Conservation (phyloP, 2,329 filamentous ascomycete species). For the Diaporthe ampelina region DNA sequence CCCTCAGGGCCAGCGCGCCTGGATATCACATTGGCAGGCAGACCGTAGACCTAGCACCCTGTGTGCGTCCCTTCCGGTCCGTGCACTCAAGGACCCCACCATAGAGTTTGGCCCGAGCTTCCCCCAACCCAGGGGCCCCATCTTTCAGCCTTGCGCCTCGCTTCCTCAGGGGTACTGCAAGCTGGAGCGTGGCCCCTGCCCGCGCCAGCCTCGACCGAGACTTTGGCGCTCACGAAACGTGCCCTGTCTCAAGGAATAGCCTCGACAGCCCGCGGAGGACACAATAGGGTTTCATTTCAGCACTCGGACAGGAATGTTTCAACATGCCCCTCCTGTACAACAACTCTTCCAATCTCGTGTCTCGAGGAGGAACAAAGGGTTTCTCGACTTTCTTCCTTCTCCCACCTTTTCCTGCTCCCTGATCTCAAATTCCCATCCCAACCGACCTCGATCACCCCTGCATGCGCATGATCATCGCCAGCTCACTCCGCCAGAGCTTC, state of each 20-base stretch:
- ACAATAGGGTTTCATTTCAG: conserved; percentile 17
- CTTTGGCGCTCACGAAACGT: conserved; percentile 47
- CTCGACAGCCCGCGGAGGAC: conserved; percentile 23
- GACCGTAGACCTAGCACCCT: too few species aligned
- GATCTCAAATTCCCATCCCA: conserved; percentile 11
- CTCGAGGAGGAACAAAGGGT: not conserved
- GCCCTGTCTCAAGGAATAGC: conserved; percentile 48
- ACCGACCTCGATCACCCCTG: conserved; percentile 40
- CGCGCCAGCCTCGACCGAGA: conserved; percentile 6
- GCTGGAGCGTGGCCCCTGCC: conserved; percentile 17
- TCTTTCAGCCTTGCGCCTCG: conserved; percentile 38
- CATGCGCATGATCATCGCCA: conserved; percentile 20
- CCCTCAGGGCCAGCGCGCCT: not conserved
- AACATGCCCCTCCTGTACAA: conserved; percentile 35
- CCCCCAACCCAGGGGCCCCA: conserved; percentile 8
- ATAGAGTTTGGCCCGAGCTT: conserved; percentile 3
- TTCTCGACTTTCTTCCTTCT: not conserved
- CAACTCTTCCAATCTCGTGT: conserved; percentile 7
- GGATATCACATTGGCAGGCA: not conserved
- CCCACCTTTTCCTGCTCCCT: conserved; percentile 14
- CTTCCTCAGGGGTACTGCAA: not conserved
- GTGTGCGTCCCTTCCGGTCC: not conserved
- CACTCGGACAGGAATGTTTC: conserved; percentile 26
- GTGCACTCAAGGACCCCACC: not conserved
- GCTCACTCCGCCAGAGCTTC: conserved; percentile 22